phyloP scores from a whole-genome alignment of 306 rosid species.

The Vigna mungo region DNA sequence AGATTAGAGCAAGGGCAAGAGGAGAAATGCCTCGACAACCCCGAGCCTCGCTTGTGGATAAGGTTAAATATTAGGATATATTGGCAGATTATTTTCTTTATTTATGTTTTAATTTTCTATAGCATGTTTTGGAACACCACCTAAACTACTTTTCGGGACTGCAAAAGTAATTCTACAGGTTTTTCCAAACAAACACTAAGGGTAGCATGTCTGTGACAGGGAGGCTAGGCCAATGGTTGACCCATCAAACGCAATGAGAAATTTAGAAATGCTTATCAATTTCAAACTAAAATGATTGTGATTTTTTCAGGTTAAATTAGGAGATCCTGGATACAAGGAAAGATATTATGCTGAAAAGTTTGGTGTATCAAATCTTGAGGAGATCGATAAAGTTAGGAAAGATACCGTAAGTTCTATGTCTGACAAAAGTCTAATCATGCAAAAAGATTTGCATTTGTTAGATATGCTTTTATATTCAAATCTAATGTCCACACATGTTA shows the following conservation, averaged over 20 bases:
- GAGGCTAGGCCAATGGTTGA: constrained; percentile 12
- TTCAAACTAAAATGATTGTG: constrained; percentile 6
- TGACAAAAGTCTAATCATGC: neutral
- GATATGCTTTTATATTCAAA: constrained; percentile 15
- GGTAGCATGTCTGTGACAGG: neutral
- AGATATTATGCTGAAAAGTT: constrained; percentile 84
- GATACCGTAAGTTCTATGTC: constrained; percentile 52
- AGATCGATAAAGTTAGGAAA: constrained; percentile 63
- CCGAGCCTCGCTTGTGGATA: constrained; percentile 59
- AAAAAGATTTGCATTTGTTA: neutral
- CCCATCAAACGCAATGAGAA: constrained; percentile 6
- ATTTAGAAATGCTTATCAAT: constrained; percentile 23
- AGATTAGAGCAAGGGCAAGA: constrained; percentile 65
- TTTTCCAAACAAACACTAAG: neutral
- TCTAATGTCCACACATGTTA: constrained; percentile 2
- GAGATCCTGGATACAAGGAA: constrained; percentile 84
- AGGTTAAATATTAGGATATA: constrained; percentile 53
- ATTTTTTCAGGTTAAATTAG: constrained; percentile 69
- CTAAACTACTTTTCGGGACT: neutral
- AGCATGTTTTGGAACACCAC: constrained; percentile 20
- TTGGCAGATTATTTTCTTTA: neutral
- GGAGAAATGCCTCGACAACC: constrained; percentile 58
- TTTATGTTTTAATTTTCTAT: neutral
- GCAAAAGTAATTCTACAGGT: constrained; percentile 6
- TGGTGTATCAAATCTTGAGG: constrained; percentile 57